Conservation (phyloP, 768 basidiomycete species). For the Hericium rajendrae region DNA sequence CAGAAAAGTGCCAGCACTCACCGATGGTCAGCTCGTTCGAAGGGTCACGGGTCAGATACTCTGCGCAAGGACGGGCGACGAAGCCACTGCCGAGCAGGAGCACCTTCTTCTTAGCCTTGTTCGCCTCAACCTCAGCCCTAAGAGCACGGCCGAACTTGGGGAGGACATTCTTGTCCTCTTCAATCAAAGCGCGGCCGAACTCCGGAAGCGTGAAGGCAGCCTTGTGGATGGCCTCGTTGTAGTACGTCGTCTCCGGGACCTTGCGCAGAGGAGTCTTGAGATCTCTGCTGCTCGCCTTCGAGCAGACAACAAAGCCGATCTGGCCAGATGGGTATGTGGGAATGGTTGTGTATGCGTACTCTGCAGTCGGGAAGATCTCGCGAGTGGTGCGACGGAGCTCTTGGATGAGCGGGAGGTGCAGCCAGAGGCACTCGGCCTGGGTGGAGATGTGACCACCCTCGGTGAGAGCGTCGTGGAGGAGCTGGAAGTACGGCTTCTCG, state of each 20-base stretch:
- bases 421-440: slow-evolving; percentile 93
- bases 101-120: slow-evolving; percentile 57
- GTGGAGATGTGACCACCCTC: slow-evolving; percentile 91
- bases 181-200: slow-evolving; percentile 68
- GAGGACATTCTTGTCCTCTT: slow-evolving; percentile 59
- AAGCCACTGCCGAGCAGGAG: slow-evolving; percentile 92
- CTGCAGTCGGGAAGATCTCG: slow-evolving; percentile 66
- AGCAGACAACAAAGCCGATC: slow-evolving; percentile 89
- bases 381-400: slow-evolving; percentile 61
- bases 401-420: slow-evolving; percentile 82
- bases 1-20: slow-evolving; percentile 22
- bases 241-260: slow-evolving; percentile 70
- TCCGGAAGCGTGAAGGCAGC: slow-evolving; percentile 89
- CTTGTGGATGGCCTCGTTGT: slow-evolving; percentile 71
- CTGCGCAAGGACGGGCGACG: slow-evolving; percentile 93
- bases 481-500: slow-evolving; percentile 94
- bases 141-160: slow-evolving; percentile 70
- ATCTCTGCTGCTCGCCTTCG: slow-evolving; percentile 63
- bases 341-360: slow-evolving; percentile 94
- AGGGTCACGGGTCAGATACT: slow-evolving; percentile 79
- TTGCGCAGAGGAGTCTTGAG: slow-evolving; percentile 66
- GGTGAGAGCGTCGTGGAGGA: slow-evolving; percentile 81
- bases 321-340: slow-evolving; percentile 98
- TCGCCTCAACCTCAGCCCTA: slow-evolving; percentile 29
- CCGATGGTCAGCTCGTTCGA: slow-evolving; percentile 82